These are phyloP conservation scores for Teratosphaeria nubilosa DNA, from an alignment of 2,329 filamentous ascomycete species.

Conservation along the genomic window DNA sequence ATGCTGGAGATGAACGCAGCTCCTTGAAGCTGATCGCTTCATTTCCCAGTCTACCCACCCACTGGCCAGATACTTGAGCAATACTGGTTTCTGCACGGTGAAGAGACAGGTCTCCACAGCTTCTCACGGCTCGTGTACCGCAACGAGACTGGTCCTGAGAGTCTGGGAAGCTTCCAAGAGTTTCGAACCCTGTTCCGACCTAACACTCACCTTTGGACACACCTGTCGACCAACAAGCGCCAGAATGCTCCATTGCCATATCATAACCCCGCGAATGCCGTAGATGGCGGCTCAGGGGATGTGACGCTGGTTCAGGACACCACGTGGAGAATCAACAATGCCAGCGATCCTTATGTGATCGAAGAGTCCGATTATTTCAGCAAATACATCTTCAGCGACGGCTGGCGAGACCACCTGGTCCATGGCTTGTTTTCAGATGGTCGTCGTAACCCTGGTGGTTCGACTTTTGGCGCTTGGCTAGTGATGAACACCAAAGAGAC, in stretches of 20 bases:
- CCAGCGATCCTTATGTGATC: constrained; percentile 43
- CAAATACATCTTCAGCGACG: constrained; percentile 53
- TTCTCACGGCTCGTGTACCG: constrained; percentile 52
- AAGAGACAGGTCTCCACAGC: constrained; percentile 52
- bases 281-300: background rate
- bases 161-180: constrained; percentile 50
- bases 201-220: constrained; percentile 51
- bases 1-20: background rate
- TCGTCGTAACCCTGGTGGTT: constrained; percentile 39
- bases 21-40: background rate
- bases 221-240: constrained; percentile 49
- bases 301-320: constrained; percentile 48
- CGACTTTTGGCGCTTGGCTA: constrained; percentile 51
- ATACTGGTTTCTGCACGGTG: constrained; percentile 55
- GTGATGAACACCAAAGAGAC: constrained; percentile 56
- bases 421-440: constrained; percentile 48
- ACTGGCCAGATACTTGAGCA: constrained; percentile 53
- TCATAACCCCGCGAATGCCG: constrained; percentile 13
- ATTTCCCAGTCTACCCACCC: constrained; percentile 36
- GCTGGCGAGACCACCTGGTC: constrained; percentile 48
- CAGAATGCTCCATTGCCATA: constrained; percentile 39
- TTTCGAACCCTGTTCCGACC: constrained; percentile 53
- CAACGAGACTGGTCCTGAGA: constrained; percentile 45
- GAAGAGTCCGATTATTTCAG: constrained; percentile 54
- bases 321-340: constrained; percentile 50